phyloP scores from a whole-genome alignment of 768 basidiomycete genomes.

The Mycena belliarum region DNA sequence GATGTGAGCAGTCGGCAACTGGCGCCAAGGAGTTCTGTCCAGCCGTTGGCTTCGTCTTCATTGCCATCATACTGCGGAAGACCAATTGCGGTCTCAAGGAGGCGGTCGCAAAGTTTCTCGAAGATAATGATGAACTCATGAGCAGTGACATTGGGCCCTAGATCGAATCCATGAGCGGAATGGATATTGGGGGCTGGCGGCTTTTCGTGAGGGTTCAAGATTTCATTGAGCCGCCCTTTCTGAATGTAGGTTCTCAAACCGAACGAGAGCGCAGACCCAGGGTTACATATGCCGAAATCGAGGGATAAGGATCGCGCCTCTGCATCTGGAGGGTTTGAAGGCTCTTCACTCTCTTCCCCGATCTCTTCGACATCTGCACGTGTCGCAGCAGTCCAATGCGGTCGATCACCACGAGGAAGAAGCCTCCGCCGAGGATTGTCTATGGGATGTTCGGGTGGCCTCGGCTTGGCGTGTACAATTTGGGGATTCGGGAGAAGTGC shows the following conservation, averaged over 20 bases:
- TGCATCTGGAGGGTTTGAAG: not conserved
- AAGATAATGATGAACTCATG: conserved; percentile 46
- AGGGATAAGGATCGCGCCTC: conserved; percentile 29
- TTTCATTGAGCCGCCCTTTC: conserved; percentile 60
- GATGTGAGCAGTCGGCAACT: conserved; percentile 50
- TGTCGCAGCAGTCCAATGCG: not conserved
- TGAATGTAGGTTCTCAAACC: conserved; percentile 52
- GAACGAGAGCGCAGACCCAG: conserved; percentile 58
- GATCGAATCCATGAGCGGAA: conserved; percentile 39
- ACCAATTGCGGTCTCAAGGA: conserved; percentile 39
- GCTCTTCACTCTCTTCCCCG: not conserved
- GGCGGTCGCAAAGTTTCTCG: conserved; percentile 47
- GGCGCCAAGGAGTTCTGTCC: conserved; percentile 40
- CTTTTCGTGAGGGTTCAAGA: conserved; percentile 43
- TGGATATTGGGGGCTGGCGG: conserved; percentile 31
- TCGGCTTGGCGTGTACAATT: not conserved
- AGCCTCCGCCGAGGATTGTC: not conserved
- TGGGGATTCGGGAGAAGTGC: not conserved
- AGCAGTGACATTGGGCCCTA: conserved; percentile 45
- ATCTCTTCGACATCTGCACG: not conserved
- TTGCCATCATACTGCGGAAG: conserved; percentile 38
- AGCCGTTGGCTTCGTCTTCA: conserved; percentile 34
- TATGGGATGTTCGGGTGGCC: not conserved
- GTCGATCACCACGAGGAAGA: conserved; percentile 4
- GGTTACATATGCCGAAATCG: conserved; percentile 52